Conservation (phyloP, 2,329 filamentous ascomycete genomes). For the Berkeleyomyces rouxiae region DNA sequence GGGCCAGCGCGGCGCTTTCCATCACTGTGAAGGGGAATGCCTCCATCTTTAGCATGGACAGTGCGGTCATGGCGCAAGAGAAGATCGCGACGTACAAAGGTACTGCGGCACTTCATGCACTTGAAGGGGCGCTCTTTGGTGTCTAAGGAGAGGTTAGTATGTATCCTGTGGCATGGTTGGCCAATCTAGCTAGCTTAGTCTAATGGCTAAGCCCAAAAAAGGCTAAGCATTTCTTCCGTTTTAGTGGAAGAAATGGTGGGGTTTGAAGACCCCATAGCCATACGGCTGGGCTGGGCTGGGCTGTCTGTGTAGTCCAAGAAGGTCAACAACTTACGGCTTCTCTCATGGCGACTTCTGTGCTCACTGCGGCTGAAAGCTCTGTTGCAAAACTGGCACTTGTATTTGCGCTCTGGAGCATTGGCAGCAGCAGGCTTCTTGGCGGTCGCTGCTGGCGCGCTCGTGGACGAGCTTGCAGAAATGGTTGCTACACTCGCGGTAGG, state of each 20-base stretch:
- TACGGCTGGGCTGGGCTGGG: no score
- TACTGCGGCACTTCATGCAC: slow-evolving; percentile 94
- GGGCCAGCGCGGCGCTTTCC: slow-evolving; percentile 66
- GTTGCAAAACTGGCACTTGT: slow-evolving; percentile 98
- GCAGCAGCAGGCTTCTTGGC: slow-evolving; percentile 5
- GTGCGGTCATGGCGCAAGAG: slow-evolving; percentile 94
- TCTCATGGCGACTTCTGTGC: slow-evolving; percentile 89
- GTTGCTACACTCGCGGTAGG: slow-evolving; percentile 53
- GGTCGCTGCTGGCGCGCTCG: slow-evolving; percentile 50
- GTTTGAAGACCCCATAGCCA: neutral
- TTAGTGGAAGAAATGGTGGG: neutral
- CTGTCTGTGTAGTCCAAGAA: slow-evolving; percentile 2
- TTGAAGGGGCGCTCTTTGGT: slow-evolving; percentile 99
- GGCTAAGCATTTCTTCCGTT: neutral
- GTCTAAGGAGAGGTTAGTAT: slow-evolving; percentile 36
- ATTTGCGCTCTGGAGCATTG: slow-evolving; percentile 73
- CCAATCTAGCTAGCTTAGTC: neutral
- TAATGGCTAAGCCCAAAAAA: neutral
- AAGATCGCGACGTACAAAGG: slow-evolving; percentile 92
- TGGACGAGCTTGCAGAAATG: slow-evolving; percentile 52
- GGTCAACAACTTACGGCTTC: slow-evolving; percentile 66
- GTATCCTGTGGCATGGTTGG: neutral
- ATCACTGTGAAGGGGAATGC: slow-evolving; percentile 83
- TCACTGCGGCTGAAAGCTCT: slow-evolving; percentile 94
- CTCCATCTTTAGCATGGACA: slow-evolving; percentile 95